A percentile compares a stretch with the other conserved stretches of the same genome.
These are phyloP conservation scores for Musa acuminata DNA, from an alignment of 176 grass and related monocot genomes.

Conservation along the genomic window DNA sequence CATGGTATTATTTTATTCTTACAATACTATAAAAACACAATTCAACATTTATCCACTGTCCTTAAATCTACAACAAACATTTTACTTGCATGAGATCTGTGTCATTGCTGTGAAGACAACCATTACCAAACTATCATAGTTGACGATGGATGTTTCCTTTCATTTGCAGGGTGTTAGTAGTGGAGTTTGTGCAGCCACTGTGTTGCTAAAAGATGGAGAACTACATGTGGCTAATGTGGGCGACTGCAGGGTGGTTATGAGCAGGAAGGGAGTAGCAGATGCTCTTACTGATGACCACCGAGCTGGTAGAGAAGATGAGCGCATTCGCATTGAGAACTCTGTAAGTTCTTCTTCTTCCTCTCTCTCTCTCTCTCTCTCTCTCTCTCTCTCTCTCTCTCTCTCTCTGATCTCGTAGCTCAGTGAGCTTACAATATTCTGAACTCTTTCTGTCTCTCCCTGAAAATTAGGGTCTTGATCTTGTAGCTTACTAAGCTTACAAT, in stretches of 20 bases:
- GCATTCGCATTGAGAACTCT: conserved; percentile 43
- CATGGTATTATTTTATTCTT: no score
- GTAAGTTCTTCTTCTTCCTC: neutral
- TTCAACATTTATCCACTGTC: no score
- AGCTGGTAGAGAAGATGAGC: conserved; percentile 42
- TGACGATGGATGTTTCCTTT: neutral
- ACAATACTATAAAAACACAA: no score
- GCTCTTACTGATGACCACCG: conserved; percentile 67
- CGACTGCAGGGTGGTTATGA: conserved; percentile 70
- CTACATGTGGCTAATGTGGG: conserved; percentile 68
- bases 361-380: neutral
- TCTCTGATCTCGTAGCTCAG: neutral
- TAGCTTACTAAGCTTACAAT: no score
- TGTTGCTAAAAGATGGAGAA: conserved; percentile 39
- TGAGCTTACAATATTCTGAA: no score
- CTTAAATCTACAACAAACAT: neutral
- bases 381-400: neutral
- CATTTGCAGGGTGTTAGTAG: conserved; percentile 31
- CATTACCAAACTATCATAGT: neutral
- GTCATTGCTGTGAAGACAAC: neutral
- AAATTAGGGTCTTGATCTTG: neutral
- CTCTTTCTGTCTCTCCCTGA: neutral
- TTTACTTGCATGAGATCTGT: neutral
- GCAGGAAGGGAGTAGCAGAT: conserved; percentile 32
- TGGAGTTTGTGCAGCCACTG: conserved; percentile 59